These are phyloP conservation scores for Elsinoe fawcettii DNA, from an alignment of 2,329 filamentous ascomycete species.

Conservation along the genomic window DNA sequence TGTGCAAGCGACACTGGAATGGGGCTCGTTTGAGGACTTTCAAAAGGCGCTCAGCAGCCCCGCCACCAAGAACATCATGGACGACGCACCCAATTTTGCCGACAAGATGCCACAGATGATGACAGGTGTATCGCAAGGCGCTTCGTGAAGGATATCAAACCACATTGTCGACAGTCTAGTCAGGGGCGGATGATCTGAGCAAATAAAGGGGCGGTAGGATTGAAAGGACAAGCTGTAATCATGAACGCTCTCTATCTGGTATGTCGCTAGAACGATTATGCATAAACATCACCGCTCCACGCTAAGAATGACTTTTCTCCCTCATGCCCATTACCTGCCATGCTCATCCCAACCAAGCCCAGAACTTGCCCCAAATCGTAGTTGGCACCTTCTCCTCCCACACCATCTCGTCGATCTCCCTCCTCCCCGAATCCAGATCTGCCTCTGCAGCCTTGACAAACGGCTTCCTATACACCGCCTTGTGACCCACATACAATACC, in stretches of 20 bases:
- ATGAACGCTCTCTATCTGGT: not conserved
- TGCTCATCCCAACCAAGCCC: conserved; percentile 20
- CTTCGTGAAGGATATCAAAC: too few relatives aligned
- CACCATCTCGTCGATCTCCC: conserved; percentile 30
- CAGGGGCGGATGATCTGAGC: not conserved
- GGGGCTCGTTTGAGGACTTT: too few relatives aligned
- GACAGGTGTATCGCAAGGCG: too few relatives aligned
- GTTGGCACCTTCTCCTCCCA: conserved; percentile 28
- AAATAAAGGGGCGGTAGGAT: not conserved
- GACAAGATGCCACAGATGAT: too few relatives aligned
- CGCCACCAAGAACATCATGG: too few relatives aligned
- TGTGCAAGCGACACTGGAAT: too few relatives aligned
- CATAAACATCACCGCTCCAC: not conserved
- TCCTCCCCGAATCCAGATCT: conserved; percentile 37
- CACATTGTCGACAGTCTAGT: too few relatives aligned
- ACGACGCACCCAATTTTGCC: too few relatives aligned
- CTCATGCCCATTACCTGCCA: not conserved
- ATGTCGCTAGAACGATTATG: not conserved
- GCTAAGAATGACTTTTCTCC: not conserved
- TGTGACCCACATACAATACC: conserved; percentile 62
- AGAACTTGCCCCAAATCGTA: conserved; percentile 28
- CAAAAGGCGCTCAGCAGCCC: too few relatives aligned
- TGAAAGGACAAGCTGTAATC: not conserved
- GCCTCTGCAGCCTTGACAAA: conserved; percentile 36
- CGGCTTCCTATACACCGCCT: conserved; percentile 47